Evolutionary conservation across 2,329 filamentous ascomycete genomes (phyloP), one percentile per base, ranked within the genome.

Genomic region (Decorospora gaudefroyi): DNA sequence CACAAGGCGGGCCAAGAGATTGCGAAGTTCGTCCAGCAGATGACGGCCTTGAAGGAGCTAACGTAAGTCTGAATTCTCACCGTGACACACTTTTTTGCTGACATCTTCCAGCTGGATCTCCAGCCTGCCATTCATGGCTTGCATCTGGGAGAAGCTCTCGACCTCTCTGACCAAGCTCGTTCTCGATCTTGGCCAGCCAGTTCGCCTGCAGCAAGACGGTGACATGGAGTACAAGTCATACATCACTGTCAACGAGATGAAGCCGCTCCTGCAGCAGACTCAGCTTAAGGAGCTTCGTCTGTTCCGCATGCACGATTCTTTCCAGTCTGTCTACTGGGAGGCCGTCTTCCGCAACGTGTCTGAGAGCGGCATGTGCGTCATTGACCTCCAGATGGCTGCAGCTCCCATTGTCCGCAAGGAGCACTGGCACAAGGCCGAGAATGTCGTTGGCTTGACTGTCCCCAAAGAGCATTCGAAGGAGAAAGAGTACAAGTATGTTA

Each of bases 241-340:
- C 47, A 62, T 69, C 12, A 44, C 46, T 1, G 36, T 48, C 1
- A 35, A 51, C 1, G 59, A 60, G 12, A 59, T 68, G 54, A 58
- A 45, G 42, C 59, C 63, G 0, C 27, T 69, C 15, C 21, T 47
- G 4, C 37, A 55, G 22, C 57, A 58, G 45, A 59, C 46, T 1
- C 41, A 60, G 23, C 57, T 68, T 15, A 32, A 50, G 30, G 59
- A 62, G 37, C 61, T 69, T 22, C 58, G 64, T 4, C 35, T 69
- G 30, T 62, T 66, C 27, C 33, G 43, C 31, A 61, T 69, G 42
- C 53, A 39, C 7, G 55, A 64, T 35, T 63, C 44, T 0, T 40
- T 57, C 17, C 65, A 69, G 38, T 44, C 51, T 2, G 43, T 65
- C 18, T 44, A 65, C 4, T 69, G 66, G 66, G 64, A 64, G 46